Base-by-base conservation (phyloP, 2,329 filamentous ascomycete species). In the Ophiostoma himal-ulmi region DNA sequence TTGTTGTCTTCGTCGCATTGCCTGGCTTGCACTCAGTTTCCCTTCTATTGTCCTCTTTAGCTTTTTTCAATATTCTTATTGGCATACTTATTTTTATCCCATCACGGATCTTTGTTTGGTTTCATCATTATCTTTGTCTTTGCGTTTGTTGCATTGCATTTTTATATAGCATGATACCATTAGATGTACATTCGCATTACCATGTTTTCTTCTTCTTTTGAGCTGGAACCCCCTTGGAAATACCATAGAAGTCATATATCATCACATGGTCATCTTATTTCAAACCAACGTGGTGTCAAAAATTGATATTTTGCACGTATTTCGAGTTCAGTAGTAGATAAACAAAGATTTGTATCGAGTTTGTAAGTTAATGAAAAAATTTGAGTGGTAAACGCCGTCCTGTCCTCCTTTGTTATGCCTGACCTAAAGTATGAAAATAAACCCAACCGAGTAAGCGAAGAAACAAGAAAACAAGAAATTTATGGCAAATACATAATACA, bases 381-480 rank as follows among this genome's bases (percentile, higher is more conserved):
- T 20, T 6, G 7, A 64, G 7, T n/a, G 13, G 20, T 5, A 37
- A 36, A 64, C 57, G 30, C 60, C 60, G 7, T n/a, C 34, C 3
- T 36, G n/a, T 6, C 30, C 52, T 57, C 52, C 52, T 26, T 26
- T 57, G 52, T 57, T 30, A 62, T 62, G 57, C 60, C 60, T 64
- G 34, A 20, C 34, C 60, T 64, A 11, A 37, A 10, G 30, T 64
- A 36, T 37, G 54, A 64, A 36, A 36, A 62, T 62, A 34, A 57
- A 14, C 52, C 52, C 52, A 57, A 57, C n/a, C n/a, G 34, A 64
- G 17, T 14, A 30, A 64, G 34, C 22, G n/a, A 37, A n/a, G 3
- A 11, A 37, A 37, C 3, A 36, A 37, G 57, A 36, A 62, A 17
- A 62, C 34, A 7, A 26, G 13, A 26, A 57, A 30, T 57, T 26